Evolutionary conservation across 768 basidiomycete genomes (phyloP).

Genomic region (Amanita subjunquillea): DNA sequence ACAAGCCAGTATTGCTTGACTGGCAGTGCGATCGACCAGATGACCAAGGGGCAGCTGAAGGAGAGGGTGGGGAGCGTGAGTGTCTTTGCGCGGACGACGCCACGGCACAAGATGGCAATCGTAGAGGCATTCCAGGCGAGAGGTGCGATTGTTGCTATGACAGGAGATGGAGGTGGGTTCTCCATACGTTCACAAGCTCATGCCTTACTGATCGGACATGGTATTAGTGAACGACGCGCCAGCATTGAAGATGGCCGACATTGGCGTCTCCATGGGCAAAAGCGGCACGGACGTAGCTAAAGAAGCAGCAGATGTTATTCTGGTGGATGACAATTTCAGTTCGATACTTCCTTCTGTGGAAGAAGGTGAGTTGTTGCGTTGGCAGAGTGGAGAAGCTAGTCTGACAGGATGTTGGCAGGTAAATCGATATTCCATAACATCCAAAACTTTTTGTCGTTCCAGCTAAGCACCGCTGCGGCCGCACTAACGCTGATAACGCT

Average conservation of each 20-base stretch:
- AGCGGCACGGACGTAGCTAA: constrained; percentile 99
- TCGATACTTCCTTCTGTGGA: constrained; percentile 92
- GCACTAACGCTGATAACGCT: constrained; percentile 92
- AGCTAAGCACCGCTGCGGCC: constrained; percentile 94
- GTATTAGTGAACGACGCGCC: constrained; percentile 85
- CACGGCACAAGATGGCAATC: constrained; percentile 96
- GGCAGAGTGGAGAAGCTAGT: background rate
- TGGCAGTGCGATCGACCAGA: constrained; percentile 75
- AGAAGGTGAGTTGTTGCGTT: constrained; percentile 46
- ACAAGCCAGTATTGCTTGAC: constrained; percentile 50
- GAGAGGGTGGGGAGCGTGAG: constrained; percentile 75
- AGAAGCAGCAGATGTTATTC: constrained; percentile 93
- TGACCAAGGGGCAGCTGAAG: constrained; percentile 71
- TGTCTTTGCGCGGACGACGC: constrained; percentile 93
- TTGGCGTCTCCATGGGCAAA: constrained; percentile 96
- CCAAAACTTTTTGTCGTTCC: constrained; percentile 95
- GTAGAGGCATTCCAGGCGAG: constrained; percentile 87
- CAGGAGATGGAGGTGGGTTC: constrained; percentile 81
- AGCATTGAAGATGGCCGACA: constrained; percentile 95
- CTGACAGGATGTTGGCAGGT: constrained; percentile 29
- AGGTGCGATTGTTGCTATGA: constrained; percentile 93
- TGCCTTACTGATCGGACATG: background rate
- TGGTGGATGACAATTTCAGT: constrained; percentile 95
- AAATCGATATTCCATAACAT: constrained; percentile 99
- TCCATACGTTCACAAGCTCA: background rate